These are phyloP conservation scores for Penicillium turbatum DNA, from an alignment of 495 filamentous ascomycete species.

Conservation along the genomic window DNA sequence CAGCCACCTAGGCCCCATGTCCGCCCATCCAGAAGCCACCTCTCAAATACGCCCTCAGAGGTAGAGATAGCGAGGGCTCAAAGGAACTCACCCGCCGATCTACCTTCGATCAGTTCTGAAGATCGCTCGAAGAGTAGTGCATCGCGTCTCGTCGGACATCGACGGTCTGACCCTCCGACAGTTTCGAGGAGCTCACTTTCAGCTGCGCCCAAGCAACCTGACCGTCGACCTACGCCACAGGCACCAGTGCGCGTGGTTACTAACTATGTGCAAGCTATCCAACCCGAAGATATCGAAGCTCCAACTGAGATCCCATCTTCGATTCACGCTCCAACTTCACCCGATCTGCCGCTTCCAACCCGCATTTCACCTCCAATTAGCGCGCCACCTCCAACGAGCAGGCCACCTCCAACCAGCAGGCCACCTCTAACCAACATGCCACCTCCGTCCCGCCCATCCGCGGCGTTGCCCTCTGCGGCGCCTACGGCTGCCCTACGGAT, in stretches of 20 bases:
- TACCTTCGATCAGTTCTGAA: not conserved
- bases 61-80: not conserved
- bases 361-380: not conserved
- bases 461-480: not conserved
- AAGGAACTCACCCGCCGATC: not conserved
- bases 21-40: not conserved
- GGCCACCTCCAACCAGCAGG: not conserved
- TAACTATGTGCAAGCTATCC: not conserved
- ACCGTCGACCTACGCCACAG: not conserved
- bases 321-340: not conserved
- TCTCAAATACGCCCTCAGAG: not conserved
- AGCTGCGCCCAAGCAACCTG: not conserved
- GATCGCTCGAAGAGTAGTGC: not conserved
- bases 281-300: not conserved
- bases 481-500: constrained; percentile 33
- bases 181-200: not conserved
- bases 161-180: not conserved
- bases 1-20: not conserved
- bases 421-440: not conserved
- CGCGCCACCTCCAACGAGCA: not conserved
- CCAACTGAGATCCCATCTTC: not conserved
- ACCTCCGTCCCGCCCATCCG: constrained; percentile 2
- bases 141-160: not conserved
- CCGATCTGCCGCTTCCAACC: not conserved
- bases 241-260: not conserved